phyloP scores from a whole-genome alignment of 129 eudicot genomes.

The Ambrosia artemisiifolia region DNA sequence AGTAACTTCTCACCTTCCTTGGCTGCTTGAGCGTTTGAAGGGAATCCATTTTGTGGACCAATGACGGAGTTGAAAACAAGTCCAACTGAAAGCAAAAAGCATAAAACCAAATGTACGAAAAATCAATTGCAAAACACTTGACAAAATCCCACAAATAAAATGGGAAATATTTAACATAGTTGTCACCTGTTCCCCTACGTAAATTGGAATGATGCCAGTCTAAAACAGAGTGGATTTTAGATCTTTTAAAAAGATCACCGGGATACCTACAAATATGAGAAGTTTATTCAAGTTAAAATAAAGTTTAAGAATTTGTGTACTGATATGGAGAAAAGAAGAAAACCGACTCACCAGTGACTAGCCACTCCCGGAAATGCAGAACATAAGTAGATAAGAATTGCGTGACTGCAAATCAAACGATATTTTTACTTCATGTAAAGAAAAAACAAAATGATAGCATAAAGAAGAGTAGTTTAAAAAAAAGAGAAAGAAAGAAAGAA shows the following conservation, averaged over 20 bases:
- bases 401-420: slow-evolving; percentile 61
- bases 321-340: background rate
- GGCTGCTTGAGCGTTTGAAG: slow-evolving; percentile 47
- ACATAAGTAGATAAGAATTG: slow-evolving; percentile 66
- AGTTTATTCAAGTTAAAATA: background rate
- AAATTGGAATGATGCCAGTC: slow-evolving; percentile 92
- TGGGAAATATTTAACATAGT: background rate
- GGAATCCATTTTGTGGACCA: slow-evolving; percentile 44
- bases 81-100: slow-evolving; percentile 34
- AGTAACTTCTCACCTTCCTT: slow-evolving; percentile 59
- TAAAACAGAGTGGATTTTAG: slow-evolving; percentile 73
- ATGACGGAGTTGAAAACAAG: slow-evolving; percentile 39
- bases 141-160: background rate
- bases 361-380: slow-evolving; percentile 66
- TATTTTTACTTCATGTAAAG: background rate
- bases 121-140: background rate
- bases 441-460: background rate
- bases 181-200: slow-evolving; percentile 70
- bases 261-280: slow-evolving; percentile 66
- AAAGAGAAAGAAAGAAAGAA: slow-evolving; percentile 7
- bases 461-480: background rate
- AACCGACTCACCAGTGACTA: slow-evolving; percentile 69
- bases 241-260: slow-evolving; percentile 54
- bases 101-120: background rate
- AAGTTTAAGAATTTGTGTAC: background rate